phyloP scores from a whole-genome alignment of 805 yeast genomes.

The Kazachstania psychrophila region DNA sequence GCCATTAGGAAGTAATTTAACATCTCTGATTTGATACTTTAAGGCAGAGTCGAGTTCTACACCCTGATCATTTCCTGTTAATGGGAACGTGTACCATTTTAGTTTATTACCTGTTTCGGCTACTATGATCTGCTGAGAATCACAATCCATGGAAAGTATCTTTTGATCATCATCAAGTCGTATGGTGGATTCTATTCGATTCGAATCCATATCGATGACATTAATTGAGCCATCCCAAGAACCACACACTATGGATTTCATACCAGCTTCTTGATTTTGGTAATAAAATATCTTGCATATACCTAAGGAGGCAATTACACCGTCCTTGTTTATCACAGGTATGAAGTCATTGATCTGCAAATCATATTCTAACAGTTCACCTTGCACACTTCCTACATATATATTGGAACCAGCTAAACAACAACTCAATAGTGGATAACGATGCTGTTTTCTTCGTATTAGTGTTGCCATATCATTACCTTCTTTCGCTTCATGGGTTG shows the following conservation, averaged over 20 bases:
- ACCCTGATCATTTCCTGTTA: slow-evolving; percentile 4
- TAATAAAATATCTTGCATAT: slow-evolving; percentile 24
- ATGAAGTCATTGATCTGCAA: slow-evolving; percentile 34
- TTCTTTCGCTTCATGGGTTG: too few species aligned
- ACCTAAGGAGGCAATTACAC: slow-evolving; percentile 32
- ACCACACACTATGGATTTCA: slow-evolving; percentile 39
- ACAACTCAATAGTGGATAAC: slow-evolving; percentile 14
- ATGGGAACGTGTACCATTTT: slow-evolving; percentile 18
- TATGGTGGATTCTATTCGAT: slow-evolving; percentile 8
- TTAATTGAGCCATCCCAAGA: slow-evolving; percentile 53
- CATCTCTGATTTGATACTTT: slow-evolving; percentile 51
- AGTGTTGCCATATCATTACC: too few species aligned
- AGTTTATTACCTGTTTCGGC: slow-evolving; percentile 46
- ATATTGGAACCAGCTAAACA: slow-evolving; percentile 19
- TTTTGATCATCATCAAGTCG: slow-evolving; percentile 10
- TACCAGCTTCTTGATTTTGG: background rate
- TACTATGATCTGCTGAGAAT: slow-evolving; percentile 38
- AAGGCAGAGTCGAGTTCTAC: slow-evolving; percentile 47
- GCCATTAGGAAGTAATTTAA: slow-evolving; percentile 44
- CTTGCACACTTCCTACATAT: slow-evolving; percentile 45
- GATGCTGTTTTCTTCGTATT: slow-evolving; percentile 6
- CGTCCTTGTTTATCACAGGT: slow-evolving; percentile 17
- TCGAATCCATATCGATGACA: slow-evolving; percentile 36
- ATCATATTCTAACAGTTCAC: slow-evolving; percentile 45
- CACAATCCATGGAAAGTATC: slow-evolving; percentile 51